These are phyloP conservation scores for Lotus japonicus DNA, from an alignment of 306 rosid genomes.

Conservation along the genomic window DNA sequence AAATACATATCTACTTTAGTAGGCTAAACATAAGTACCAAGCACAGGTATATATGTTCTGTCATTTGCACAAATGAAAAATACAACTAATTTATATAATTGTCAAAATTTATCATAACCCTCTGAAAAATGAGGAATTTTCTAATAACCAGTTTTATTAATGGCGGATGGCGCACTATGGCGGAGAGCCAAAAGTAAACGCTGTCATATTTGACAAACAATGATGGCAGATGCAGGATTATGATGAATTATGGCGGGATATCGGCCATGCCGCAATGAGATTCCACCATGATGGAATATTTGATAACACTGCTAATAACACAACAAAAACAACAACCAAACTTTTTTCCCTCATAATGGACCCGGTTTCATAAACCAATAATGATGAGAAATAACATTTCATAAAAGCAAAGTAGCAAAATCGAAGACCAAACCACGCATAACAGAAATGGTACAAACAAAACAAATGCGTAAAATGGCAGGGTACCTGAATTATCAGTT, in stretches of 20 bases:
- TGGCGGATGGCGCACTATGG: too few species aligned
- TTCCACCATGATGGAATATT: too few species aligned
- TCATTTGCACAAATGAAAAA: not conserved
- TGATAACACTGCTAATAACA: too few species aligned
- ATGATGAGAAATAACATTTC: not conserved
- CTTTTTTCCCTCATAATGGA: too few species aligned
- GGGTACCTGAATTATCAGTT: slow-evolving; percentile 33
- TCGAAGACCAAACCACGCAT: not conserved
- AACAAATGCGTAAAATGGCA: not conserved
- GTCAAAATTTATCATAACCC: not conserved
- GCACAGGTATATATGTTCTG: not conserved
- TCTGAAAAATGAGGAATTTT: not conserved
- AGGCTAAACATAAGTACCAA: not conserved
- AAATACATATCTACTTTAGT: not conserved
- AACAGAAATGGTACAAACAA: not conserved
- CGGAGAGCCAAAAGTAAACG: too few species aligned
- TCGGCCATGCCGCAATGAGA: too few species aligned
- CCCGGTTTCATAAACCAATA: not conserved
- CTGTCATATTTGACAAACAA: too few species aligned
- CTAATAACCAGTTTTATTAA: too few species aligned
- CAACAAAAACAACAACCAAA: too few species aligned
- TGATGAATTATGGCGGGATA: too few species aligned
- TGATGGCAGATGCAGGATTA: too few species aligned
- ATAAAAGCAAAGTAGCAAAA: slow-evolving; percentile 13
- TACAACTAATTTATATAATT: not conserved